phyloP scores from a whole-genome alignment of 2,329 filamentous ascomycete genomes.

The Coniochaeta ligniaria region DNA sequence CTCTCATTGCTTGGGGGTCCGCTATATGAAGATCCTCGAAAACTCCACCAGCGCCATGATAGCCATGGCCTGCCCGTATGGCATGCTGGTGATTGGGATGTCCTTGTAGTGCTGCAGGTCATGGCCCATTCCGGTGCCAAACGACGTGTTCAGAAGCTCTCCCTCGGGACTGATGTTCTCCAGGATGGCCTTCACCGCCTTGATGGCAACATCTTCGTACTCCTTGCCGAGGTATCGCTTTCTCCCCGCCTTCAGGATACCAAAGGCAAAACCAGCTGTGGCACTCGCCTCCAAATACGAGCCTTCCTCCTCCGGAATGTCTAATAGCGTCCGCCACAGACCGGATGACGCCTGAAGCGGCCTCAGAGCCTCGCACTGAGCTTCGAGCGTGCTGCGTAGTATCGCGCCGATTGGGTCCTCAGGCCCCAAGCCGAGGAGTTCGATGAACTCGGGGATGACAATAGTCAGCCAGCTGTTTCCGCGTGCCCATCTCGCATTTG shows the following conservation, averaged over 20 bases:
- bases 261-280: slow-evolving; percentile 74
- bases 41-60: slow-evolving; percentile 77
- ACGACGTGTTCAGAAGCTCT: slow-evolving; percentile 67
- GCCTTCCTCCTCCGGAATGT: slow-evolving; percentile 56
- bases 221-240: slow-evolving; percentile 61
- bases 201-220: slow-evolving; percentile 54
- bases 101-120: slow-evolving; percentile 70
- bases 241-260: slow-evolving; percentile 65
- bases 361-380: slow-evolving; percentile 60
- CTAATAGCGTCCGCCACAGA: slow-evolving; percentile 69
- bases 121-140: slow-evolving; percentile 72
- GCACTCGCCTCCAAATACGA: slow-evolving; percentile 73
- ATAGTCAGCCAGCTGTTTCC: slow-evolving; percentile 74
- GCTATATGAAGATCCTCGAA: slow-evolving; percentile 45
- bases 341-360: slow-evolving; percentile 54
- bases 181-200: slow-evolving; percentile 60
- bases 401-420: slow-evolving; percentile 57
- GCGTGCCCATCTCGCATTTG: slow-evolving; percentile 48
- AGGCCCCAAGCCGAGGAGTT: slow-evolving; percentile 55
- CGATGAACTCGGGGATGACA: slow-evolving; percentile 75
- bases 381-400: slow-evolving; percentile 56
- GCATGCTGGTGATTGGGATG: slow-evolving; percentile 73
- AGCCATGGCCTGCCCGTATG: slow-evolving; percentile 78
- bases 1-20: background rate
- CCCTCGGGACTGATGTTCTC: slow-evolving; percentile 58